A percentile compares a stretch with the other conserved stretches of the same genome.
Conservation (phyloP, 805 yeast species). For the Starmerella ratchasimensis region DNA sequence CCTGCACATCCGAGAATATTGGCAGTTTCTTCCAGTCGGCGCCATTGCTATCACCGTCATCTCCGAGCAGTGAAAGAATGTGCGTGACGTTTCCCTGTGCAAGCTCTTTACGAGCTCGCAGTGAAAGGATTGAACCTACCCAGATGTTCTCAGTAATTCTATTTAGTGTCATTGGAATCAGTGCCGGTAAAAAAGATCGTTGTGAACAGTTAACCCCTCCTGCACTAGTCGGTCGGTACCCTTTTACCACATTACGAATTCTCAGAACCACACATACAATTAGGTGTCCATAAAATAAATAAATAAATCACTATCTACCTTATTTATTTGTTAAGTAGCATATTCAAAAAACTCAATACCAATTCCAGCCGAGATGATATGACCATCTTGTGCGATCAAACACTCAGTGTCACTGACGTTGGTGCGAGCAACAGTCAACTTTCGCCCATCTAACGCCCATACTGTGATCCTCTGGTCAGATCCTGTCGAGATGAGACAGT, state of each 20-base stretch:
- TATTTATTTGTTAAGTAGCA: too few species aligned
- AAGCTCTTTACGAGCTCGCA: conserved; percentile 41
- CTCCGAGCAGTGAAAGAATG: conserved; percentile 49
- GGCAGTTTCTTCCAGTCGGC: conserved; percentile 8
- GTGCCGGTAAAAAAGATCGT: neutral
- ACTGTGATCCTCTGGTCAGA: conserved; percentile 68
- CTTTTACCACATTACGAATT: too few species aligned
- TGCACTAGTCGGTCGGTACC: too few species aligned
- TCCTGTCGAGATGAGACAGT: conserved; percentile 41
- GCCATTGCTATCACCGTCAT: conserved; percentile 18
- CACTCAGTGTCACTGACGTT: conserved; percentile 89
- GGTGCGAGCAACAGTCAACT: conserved; percentile 41
- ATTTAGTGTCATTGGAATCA: conserved; percentile 28
- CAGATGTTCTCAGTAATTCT: conserved; percentile 71
- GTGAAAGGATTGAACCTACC: conserved; percentile 59
- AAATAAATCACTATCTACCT: too few species aligned
- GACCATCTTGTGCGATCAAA: conserved; percentile 20
- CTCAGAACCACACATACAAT: too few species aligned
- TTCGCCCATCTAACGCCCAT: conserved; percentile 39
- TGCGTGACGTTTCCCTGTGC: conserved; percentile 47
- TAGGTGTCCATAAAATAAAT: too few species aligned
- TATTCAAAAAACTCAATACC: conserved; percentile 14
- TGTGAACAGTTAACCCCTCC: too few species aligned
- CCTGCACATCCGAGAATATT: conserved; percentile 5
- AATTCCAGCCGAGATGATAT: conserved; percentile 12